Base-by-base conservation (phyloP, 768 basidiomycete species). In the Rickenella mellea region DNA sequence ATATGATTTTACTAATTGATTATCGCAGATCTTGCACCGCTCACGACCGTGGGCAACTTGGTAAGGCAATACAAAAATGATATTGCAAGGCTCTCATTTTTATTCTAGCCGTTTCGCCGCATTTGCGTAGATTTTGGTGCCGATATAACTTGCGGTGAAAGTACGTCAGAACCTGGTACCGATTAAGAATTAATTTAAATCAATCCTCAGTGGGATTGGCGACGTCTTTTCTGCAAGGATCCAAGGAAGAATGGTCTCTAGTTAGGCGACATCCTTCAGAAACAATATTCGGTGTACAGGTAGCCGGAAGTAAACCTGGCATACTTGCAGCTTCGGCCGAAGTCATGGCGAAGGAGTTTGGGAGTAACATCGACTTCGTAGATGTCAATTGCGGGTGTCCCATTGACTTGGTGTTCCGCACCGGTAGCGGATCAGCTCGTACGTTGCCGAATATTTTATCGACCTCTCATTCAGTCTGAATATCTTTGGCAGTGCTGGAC, bases 341-440 rank as follows among this genome's bases (percentile, higher is more conserved):
- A 56, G 68, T 83, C 6, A 71, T 98, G 21, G 77, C 72, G 2
- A 76, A 71, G 47, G 81, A 88, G 55, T 74, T 78, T 50, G 68
- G 68, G 1, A 66, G 70, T 10, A 69, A 71, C 15, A 62, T 96
- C 17, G 90, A 97, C 54, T 97, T 96, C 52, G 87, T 93, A 1
- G 93, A 99, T 55, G 64, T 98, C 49, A 99, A 99, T 55, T 88
- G 89, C 60, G 93, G 93, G 6, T 98, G 96, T 60, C 96, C 96
- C 3, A 98, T 98, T 51, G 96, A 99, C 60, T 67, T 97, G 31
- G 88, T 99, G 1, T 96, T 93, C 65, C 85, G 84, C 53, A 74
- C 76, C 11, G 92, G 92, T 3, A 91, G 89, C 42, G 92, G 92
- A 0, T 86, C 84, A 44, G 92, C 92, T 21, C 60, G 91, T 92